These are phyloP conservation scores for Geotrichum reessii DNA, from an alignment of 1,139 yeast species.

Conservation along the genomic window DNA sequence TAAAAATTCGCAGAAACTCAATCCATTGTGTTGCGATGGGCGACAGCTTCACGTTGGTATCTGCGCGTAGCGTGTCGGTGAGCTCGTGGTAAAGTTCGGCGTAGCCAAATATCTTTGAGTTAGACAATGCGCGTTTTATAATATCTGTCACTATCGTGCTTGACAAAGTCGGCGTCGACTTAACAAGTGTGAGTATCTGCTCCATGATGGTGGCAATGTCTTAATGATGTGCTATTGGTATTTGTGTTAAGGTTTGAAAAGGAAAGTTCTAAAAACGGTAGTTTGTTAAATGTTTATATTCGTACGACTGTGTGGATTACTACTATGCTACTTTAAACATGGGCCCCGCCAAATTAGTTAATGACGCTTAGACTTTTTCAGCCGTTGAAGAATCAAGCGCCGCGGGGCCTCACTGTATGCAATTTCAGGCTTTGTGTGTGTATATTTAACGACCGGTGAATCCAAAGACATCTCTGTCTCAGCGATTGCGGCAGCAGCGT, in stretches of 20 bases:
- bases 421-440: background rate
- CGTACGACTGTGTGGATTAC: background rate
- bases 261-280: background rate
- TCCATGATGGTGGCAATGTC: conserved; percentile 19
- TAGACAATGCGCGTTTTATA: conserved; percentile 20
- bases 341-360: background rate
- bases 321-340: background rate
- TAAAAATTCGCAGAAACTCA: conserved; percentile 22
- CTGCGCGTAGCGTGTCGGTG: background rate
- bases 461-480: background rate
- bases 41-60: background rate
- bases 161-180: conserved; percentile 16
- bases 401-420: background rate
- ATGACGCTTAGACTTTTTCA: background rate
- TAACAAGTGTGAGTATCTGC: conserved; percentile 21
- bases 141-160: conserved; percentile 21
- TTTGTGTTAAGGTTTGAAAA: background rate
- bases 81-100: conserved; percentile 21
- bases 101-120: conserved; percentile 22
- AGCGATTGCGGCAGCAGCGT: background rate
- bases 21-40: conserved; percentile 16
- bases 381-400: background rate
- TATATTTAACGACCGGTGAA: background rate
- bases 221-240: background rate
- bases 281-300: background rate